A percentile compares a stretch with the other conserved stretches of the same genome.
Conservation (phyloP, 2,329 filamentous ascomycete genomes). For the Alternaria conjuncta region DNA sequence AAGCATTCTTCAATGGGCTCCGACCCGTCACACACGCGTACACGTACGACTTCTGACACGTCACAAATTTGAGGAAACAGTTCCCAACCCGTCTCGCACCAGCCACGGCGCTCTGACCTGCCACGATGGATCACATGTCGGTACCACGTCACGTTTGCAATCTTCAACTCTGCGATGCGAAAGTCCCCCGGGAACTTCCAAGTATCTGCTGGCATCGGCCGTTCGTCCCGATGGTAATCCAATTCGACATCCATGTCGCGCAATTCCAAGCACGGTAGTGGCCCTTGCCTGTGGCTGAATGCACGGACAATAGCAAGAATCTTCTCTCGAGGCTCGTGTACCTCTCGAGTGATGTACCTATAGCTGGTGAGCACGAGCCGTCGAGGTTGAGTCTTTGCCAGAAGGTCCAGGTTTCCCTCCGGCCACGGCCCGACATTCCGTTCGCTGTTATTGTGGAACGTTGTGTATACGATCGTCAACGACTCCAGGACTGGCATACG, state of each 20-base stretch:
- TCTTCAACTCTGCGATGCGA: not conserved
- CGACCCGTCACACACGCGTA: not conserved
- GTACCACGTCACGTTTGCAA: not conserved
- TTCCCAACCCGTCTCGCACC: not conserved
- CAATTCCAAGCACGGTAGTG: not conserved
- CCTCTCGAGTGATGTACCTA: not conserved
- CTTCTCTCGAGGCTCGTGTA: not conserved
- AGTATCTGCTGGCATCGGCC: not conserved
- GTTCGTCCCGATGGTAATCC: not conserved
- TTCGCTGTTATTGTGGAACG: not conserved
- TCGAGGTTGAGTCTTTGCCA: not conserved
- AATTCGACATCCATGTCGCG: not conserved
- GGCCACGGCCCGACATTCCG: not conserved
- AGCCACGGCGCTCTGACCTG: not conserved
- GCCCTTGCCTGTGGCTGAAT: not conserved
- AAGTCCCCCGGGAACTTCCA: not conserved
- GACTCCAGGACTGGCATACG: not conserved
- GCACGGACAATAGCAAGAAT: not conserved
- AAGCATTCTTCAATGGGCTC: not conserved
- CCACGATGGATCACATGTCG: not conserved
- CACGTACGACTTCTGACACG: not conserved
- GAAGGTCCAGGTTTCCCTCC: not conserved
- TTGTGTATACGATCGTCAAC: not conserved
- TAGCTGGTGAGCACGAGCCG: not conserved
- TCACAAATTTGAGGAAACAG: not conserved